Conservation (phyloP, 306 rosid species). For the Trifolium subterraneum region DNA sequence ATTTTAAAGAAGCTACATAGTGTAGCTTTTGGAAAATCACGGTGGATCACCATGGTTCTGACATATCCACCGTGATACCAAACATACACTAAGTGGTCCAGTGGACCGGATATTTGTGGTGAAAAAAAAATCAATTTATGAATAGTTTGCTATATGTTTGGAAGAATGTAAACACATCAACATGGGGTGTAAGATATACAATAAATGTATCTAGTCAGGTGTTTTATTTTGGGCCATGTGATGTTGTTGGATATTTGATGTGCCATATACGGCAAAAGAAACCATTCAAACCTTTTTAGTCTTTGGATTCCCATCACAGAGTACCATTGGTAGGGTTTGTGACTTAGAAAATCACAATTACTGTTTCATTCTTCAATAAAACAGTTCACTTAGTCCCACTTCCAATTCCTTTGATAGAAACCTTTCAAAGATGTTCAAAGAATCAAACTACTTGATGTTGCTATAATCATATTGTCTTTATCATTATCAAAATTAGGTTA, state of each 20-base stretch:
- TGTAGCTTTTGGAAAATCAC: too few relatives aligned
- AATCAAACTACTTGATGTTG: conserved; percentile 35
- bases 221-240: conserved; percentile 17
- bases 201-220: conserved; percentile 11
- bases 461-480: background rate
- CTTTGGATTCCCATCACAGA: conserved; percentile 54
- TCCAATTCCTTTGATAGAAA: conserved; percentile 36
- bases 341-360: conserved; percentile 42
- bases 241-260: conserved; percentile 1
- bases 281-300: conserved; percentile 32
- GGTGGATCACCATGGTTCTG: too few relatives aligned
- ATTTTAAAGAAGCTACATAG: too few relatives aligned
- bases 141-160: background rate
- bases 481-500: too few relatives aligned
- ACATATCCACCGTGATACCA: too few relatives aligned
- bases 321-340: conserved; percentile 49
- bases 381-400: conserved; percentile 49
- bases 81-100: too few relatives aligned
- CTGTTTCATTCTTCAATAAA: conserved; percentile 47
- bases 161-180: conserved; percentile 14
- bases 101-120: too few relatives aligned
- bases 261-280: conserved; percentile 19
- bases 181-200: conserved; percentile 10
- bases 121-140: too few relatives aligned
- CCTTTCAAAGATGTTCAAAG: conserved; percentile 41